Conservation (phyloP, 75 land plant species). For the Isoetes taiwanensis region DNA sequence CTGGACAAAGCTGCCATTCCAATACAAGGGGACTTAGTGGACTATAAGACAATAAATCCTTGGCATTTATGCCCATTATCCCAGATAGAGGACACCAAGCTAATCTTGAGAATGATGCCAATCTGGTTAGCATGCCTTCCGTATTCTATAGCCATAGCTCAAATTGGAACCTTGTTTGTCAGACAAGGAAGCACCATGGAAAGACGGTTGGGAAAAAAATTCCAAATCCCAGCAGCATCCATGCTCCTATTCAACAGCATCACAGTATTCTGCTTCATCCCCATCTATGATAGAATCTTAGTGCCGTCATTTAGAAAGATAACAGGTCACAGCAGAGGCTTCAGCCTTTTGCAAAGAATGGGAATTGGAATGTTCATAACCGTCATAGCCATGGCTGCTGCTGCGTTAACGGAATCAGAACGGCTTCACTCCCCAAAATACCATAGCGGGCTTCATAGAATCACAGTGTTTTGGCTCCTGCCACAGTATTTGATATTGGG, state of each 20-base stretch:
- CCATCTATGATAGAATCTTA: conserved; percentile 54
- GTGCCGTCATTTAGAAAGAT: conserved; percentile 43
- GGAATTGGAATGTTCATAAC: conserved; percentile 57
- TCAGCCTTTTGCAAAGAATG: conserved; percentile 58
- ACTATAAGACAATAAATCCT: neutral
- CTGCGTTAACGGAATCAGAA: conserved; percentile 44
- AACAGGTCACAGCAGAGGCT: conserved; percentile 56
- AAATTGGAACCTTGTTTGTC: conserved; percentile 1
- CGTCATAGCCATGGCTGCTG: conserved; percentile 37
- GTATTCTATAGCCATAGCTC: neutral
- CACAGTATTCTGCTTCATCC: conserved; percentile 22
- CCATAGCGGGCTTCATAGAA: too few relatives aligned
- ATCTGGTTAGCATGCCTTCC: neutral
- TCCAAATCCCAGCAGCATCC: conserved; percentile 10
- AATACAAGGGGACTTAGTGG: neutral
- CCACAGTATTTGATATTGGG: conserved; percentile 12
- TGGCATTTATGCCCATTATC: neutral
- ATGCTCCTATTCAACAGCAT: neutral
- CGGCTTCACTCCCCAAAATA: too few relatives aligned
- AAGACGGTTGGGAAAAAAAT: neutral
- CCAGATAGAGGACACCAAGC: conserved; percentile 2
- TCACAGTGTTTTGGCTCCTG: conserved; percentile 9
- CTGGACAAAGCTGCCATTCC: too few relatives aligned
- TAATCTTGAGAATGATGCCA: neutral
- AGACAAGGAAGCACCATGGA: conserved; percentile 7